These are phyloP conservation scores for Bondarzewia mesenterica DNA, from an alignment of 1,284 basidiomycete genomes.

Conservation along the genomic window DNA sequence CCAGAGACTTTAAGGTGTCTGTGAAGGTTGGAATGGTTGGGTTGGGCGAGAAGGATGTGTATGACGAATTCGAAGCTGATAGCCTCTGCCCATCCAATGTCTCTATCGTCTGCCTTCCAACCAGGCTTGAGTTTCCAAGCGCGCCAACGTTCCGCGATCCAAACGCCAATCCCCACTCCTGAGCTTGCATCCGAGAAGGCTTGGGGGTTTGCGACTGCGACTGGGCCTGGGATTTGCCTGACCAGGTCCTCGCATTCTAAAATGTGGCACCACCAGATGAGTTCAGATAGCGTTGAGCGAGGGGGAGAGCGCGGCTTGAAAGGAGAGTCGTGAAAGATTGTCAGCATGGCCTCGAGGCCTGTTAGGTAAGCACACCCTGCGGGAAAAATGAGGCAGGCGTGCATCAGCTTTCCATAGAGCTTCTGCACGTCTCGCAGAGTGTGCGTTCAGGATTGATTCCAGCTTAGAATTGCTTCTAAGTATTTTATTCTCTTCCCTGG, in stretches of 20 bases:
- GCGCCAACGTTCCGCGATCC: constrained; percentile 25
- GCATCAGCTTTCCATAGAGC: constrained; percentile 28
- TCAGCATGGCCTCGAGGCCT: constrained; percentile 22
- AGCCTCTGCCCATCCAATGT: constrained; percentile 22
- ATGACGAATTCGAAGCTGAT: constrained; percentile 29
- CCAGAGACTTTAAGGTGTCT: constrained; percentile 14
- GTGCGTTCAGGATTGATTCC: constrained; percentile 22
- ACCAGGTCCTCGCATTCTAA: constrained; percentile 12
- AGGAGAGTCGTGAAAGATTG: constrained; percentile 15
- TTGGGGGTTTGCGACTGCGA: constrained; percentile 16
- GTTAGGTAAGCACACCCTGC: constrained; percentile 25
- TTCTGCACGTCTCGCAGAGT: constrained; percentile 20
- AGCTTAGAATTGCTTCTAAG: constrained; percentile 12
- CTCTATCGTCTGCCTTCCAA: constrained; percentile 19
- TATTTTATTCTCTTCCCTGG: constrained; percentile 4
- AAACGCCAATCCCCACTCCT: constrained; percentile 27
- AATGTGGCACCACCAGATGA: constrained; percentile 29
- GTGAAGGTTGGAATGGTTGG: not conserved
- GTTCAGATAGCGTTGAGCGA: constrained; percentile 14
- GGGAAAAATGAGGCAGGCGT: constrained; percentile 20
- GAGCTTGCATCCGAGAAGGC: constrained; percentile 39
- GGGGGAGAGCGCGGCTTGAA: constrained; percentile 21
- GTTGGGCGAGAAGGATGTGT: constrained; percentile 10
- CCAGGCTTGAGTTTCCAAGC: constrained; percentile 27
- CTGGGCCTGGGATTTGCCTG: constrained; percentile 4